phyloP scores from a whole-genome alignment of 2,329 filamentous ascomycete species.

The Hypoxylon sp. region DNA sequence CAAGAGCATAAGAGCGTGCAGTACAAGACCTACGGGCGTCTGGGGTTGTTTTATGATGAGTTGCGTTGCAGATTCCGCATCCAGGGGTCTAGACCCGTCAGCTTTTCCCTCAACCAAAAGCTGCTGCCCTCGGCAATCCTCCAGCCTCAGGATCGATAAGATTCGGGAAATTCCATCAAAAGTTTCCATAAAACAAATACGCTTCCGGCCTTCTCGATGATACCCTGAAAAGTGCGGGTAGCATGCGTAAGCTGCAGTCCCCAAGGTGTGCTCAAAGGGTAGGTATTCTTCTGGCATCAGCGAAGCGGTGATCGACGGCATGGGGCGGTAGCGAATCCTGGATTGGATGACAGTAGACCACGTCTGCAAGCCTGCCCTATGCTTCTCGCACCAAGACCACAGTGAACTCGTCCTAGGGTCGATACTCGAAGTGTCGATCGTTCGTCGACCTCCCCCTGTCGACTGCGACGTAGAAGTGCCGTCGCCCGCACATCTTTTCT shows the following conservation, averaged over 20 bases:
- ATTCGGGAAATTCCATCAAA: conserved; percentile 28
- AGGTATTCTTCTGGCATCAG: conserved; percentile 11
- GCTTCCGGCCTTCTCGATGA: conserved; percentile 8
- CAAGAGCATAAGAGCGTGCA: too few species aligned
- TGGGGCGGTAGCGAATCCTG: conserved; percentile 23
- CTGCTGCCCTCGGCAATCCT: conserved; percentile 8
- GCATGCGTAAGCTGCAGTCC: conserved; percentile 1
- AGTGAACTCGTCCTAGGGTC: too few species aligned
- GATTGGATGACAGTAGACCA: conserved; percentile 30
- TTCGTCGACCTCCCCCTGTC: conserved; percentile 6
- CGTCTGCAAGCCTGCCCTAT: conserved; percentile 26
- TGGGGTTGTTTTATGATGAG: conserved; percentile 13
- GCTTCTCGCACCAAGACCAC: too few species aligned
- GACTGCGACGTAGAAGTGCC: conserved; percentile 9
- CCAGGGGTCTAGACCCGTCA: conserved; percentile 7
- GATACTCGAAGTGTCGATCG: conserved; percentile 20
- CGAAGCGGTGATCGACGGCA: conserved; percentile 22
- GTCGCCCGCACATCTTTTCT: conserved; percentile 5
- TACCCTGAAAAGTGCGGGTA: conserved; percentile 9
- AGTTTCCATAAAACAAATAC: too few species aligned
- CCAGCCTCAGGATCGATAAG: conserved; percentile 8
- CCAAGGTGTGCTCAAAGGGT: conserved; percentile 8
- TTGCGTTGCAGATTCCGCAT: conserved; percentile 15
- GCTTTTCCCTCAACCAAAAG: conserved; percentile 5
- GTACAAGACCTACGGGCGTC: too few species aligned